These are phyloP conservation scores for Castanospermum australe DNA, from an alignment of 306 rosid species.

Conservation along the genomic window DNA sequence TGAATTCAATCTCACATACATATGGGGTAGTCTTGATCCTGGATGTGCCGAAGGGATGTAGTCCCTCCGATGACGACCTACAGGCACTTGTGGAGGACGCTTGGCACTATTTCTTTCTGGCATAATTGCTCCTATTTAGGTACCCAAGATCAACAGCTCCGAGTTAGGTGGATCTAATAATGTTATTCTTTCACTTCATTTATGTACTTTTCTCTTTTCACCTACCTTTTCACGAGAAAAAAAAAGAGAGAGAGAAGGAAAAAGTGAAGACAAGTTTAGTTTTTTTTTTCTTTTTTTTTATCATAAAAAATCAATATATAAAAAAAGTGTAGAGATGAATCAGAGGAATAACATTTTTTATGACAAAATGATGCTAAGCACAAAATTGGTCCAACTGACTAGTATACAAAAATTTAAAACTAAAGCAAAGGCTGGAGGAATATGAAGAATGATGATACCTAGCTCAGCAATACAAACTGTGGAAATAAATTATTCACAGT, in stretches of 20 bases:
- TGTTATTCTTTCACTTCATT: too few species aligned
- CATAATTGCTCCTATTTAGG: slow-evolving; percentile 71
- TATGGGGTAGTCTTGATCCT: slow-evolving; percentile 91
- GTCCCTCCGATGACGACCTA: slow-evolving; percentile 79
- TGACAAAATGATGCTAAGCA: slow-evolving; percentile 12
- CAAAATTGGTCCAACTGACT: slow-evolving; percentile 15
- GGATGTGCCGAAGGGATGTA: slow-evolving; percentile 77
- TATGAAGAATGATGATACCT: not conserved
- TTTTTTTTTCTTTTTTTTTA: too few species aligned
- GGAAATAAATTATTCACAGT: slow-evolving; percentile 21
- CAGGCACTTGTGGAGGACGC: slow-evolving; percentile 49
- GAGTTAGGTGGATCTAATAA: slow-evolving; percentile 52
- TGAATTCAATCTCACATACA: slow-evolving; percentile 56
- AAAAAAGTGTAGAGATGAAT: too few species aligned
- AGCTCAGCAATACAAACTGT: not conserved
- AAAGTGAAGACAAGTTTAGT: too few species aligned
- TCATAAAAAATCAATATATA: too few species aligned
- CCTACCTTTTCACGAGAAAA: too few species aligned
- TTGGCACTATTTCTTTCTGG: slow-evolving; percentile 39
- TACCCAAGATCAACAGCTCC: slow-evolving; percentile 48
- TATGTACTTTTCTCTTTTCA: too few species aligned
- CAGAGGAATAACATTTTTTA: too few species aligned
- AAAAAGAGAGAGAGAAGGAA: too few species aligned
- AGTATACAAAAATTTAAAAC: not conserved
- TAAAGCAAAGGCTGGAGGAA: slow-evolving; percentile 6